phyloP scores from a whole-genome alignment of 129 eudicot species.

The Chrysanthemum makinoi region DNA sequence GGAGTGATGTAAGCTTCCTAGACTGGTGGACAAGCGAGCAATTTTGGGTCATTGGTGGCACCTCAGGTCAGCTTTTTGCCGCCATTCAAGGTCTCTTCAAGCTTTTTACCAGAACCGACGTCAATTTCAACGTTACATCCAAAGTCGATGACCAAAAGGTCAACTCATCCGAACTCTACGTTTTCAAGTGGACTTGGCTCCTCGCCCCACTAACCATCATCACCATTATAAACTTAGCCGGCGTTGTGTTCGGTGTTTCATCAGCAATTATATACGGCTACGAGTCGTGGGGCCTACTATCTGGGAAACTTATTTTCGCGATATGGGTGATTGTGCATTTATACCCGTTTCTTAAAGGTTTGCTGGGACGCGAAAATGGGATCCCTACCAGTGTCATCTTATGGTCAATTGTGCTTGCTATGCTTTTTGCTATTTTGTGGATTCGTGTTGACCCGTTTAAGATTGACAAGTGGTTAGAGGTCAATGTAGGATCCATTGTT shows the following conservation, averaged over 20 bases:
- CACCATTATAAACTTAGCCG: constrained; percentile 60
- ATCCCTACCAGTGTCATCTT: constrained; percentile 78
- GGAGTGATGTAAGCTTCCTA: constrained; percentile 72
- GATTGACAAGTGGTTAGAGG: constrained; percentile 31
- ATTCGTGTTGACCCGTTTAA: constrained; percentile 74
- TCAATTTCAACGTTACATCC: constrained; percentile 82
- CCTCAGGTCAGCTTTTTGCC: constrained; percentile 82
- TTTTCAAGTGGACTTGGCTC: constrained; percentile 83
- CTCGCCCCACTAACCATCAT: constrained; percentile 84
- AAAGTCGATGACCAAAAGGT: constrained; percentile 77
- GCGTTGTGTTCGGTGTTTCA: constrained; percentile 70
- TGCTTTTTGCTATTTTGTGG: constrained; percentile 79
- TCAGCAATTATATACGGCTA: constrained; percentile 71
- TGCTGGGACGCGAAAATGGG: constrained; percentile 72
- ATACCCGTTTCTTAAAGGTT: constrained; percentile 82
- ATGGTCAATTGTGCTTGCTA: constrained; percentile 76
- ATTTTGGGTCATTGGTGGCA: constrained; percentile 92
- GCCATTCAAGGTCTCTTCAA: constrained; percentile 79
- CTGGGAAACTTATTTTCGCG: constrained; percentile 68
- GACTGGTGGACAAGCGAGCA: constrained; percentile 96
- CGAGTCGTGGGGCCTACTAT: constrained; percentile 81
- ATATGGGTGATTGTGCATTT: constrained; percentile 76
- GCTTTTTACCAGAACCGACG: constrained; percentile 75
- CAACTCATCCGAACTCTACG: constrained; percentile 69
- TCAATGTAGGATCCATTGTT: constrained; percentile 67